Evolutionary conservation across 2,329 filamentous ascomycete genomes (phyloP).

Genomic region (Conoideocrella luteorostrata): DNA sequence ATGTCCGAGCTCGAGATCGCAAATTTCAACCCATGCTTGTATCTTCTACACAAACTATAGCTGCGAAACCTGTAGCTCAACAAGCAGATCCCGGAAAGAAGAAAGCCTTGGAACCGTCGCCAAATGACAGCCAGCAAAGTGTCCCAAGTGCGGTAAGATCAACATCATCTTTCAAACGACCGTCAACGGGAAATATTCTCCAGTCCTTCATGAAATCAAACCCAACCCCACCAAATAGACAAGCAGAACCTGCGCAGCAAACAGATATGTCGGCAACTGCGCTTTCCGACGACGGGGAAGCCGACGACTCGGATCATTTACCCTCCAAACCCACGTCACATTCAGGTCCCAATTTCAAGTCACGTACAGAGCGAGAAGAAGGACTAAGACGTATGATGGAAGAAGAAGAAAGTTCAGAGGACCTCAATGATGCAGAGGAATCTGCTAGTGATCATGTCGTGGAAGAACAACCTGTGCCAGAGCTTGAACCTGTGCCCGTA

Average conservation of each 20-base stretch:
- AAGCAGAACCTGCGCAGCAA: slow-evolving; percentile 38
- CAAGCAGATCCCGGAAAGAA: slow-evolving; percentile 22
- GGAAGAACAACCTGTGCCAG: slow-evolving; percentile 33
- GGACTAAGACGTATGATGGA: slow-evolving; percentile 39
- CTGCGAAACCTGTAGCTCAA: background rate
- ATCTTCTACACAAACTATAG: background rate
- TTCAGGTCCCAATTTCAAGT: slow-evolving; percentile 19
- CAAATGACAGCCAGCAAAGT: slow-evolving; percentile 18
- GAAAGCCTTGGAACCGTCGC: slow-evolving; percentile 18
- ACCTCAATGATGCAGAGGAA: slow-evolving; percentile 31
- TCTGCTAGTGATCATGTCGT: slow-evolving; percentile 33
- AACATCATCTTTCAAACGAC: slow-evolving; percentile 43
- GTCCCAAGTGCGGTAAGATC: background rate
- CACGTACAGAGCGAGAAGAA: slow-evolving; percentile 31
- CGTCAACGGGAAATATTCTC: slow-evolving; percentile 60
- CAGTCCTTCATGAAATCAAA: slow-evolving; percentile 67
- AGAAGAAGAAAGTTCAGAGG: slow-evolving; percentile 48
- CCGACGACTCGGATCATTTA: slow-evolving; percentile 30
- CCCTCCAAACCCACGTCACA: slow-evolving; percentile 18
- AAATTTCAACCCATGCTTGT: background rate
- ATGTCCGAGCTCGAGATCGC: slow-evolving; percentile 6
- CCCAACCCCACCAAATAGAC: slow-evolving; percentile 30
- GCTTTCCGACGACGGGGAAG: slow-evolving; percentile 34
- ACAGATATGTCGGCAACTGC: slow-evolving; percentile 24
- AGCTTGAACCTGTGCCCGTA: slow-evolving; percentile 30